Conservation (phyloP, 2,329 filamentous ascomycete species). For the Blastomyces parvus region DNA sequence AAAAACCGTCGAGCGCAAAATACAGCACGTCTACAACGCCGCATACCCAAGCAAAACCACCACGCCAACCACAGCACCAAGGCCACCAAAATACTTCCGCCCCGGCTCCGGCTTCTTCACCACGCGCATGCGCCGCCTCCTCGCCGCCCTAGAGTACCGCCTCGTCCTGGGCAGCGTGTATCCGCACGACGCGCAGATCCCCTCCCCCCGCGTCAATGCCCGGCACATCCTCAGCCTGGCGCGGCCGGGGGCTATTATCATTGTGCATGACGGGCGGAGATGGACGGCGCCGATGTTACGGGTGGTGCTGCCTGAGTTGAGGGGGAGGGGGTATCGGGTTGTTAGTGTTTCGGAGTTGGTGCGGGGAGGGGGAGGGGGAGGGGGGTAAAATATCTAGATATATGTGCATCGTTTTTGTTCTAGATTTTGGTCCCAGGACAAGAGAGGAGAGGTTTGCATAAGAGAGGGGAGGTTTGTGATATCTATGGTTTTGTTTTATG, state of each 20-base stretch:
- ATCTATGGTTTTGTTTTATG: too few species aligned
- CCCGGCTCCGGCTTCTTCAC: constrained; percentile 81
- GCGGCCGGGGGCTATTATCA: constrained; percentile 65
- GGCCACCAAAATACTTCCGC: constrained; percentile 57
- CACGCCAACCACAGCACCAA: constrained; percentile 1
- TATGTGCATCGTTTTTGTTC: too few species aligned
- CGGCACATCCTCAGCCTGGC: constrained; percentile 72
- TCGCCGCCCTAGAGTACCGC: constrained; percentile 54
- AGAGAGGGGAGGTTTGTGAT: too few species aligned
- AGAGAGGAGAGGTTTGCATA: too few species aligned
- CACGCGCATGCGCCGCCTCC: constrained; percentile 52
- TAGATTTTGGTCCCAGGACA: too few species aligned
- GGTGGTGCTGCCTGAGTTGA: constrained; percentile 62
- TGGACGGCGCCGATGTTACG: constrained; percentile 76
- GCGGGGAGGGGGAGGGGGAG: constrained; percentile 11
- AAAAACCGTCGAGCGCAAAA: constrained; percentile 50
- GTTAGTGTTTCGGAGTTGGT: constrained; percentile 63
- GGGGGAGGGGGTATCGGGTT: constrained; percentile 57
- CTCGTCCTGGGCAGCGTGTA: constrained; percentile 78
- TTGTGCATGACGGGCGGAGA: constrained; percentile 74
- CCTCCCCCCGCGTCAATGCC: constrained; percentile 59
- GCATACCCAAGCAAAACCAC: constrained; percentile 36
- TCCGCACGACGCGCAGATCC: constrained; percentile 83
- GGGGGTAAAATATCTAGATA: background rate
- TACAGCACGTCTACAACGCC: constrained; percentile 42